Conservation (phyloP, 202 grass and related monocot genomes). For the Schoenoplectus tabernaemontani region DNA sequence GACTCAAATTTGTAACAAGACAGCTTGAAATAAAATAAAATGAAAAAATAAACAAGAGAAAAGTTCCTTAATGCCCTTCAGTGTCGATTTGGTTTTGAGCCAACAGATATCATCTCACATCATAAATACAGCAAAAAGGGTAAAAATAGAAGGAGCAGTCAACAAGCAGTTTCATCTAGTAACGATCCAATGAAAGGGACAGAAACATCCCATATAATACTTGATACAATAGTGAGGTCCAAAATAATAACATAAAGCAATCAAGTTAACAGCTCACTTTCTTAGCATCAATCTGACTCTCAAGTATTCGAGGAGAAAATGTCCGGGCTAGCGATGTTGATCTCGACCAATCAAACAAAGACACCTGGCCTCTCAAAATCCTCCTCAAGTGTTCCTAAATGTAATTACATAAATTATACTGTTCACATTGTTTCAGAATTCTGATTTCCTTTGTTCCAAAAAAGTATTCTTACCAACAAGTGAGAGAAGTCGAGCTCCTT, state of each 20-base stretch:
- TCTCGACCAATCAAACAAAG: constrained; percentile 97
- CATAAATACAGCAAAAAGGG: not conserved
- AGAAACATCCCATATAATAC: constrained; percentile 7
- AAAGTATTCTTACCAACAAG: constrained; percentile 61
- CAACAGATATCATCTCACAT: not conserved
- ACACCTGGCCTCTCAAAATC: constrained; percentile 95
- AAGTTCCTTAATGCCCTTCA: not conserved
- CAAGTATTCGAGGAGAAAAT: constrained; percentile 78
- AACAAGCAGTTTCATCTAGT: too few relatives aligned
- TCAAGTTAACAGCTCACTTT: constrained; percentile 46
- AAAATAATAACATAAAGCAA: not conserved
- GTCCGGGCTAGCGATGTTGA: constrained; percentile 45
- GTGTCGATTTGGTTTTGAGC: not conserved
- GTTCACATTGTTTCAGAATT: not conserved
- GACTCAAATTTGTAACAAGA: not conserved
- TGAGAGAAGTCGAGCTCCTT: constrained; percentile 99
- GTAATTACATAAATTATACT: constrained; percentile 24
- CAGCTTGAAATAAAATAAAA: not conserved
- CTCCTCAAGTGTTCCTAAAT: constrained; percentile 93
- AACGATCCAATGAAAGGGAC: too few relatives aligned
- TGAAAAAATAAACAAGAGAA: not conserved
- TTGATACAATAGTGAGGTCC: constrained; percentile 28
- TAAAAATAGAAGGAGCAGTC: too few relatives aligned
- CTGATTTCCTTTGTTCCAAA: constrained; percentile 11
- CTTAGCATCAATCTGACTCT: constrained; percentile 93